Evolutionary conservation across 352 stramenopile species (phyloP).

Genomic region (Elongisporangium senticosum): DNA sequence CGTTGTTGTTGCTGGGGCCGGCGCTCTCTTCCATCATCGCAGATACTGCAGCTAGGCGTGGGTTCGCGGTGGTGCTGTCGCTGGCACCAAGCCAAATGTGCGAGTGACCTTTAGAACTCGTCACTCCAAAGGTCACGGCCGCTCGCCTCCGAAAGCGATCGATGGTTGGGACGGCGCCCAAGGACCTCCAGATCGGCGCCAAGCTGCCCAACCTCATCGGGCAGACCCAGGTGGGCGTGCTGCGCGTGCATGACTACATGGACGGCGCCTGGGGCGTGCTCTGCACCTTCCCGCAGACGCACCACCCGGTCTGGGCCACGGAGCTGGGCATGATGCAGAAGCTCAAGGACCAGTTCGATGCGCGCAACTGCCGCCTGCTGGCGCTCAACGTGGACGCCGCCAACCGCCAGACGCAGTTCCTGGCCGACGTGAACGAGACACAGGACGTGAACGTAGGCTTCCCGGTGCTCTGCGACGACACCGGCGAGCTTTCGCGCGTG

Average conservation of each 20-base stretch:
- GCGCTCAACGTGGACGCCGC: conserved; percentile 38
- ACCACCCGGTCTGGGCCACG: conserved; percentile 72
- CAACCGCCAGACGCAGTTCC: conserved; percentile 41
- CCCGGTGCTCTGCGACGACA: conserved; percentile 60
- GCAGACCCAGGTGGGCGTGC: conserved; percentile 60
- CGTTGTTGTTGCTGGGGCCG: conserved; percentile 3
- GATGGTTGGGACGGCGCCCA: conserved; percentile 14
- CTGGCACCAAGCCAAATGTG: too few species aligned
- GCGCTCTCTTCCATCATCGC: conserved; percentile 1
- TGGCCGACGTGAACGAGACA: conserved; percentile 75
- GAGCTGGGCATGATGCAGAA: conserved; percentile 79
- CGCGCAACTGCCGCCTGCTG: conserved; percentile 64
- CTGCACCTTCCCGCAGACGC: conserved; percentile 61
- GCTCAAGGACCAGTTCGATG: conserved; percentile 71
- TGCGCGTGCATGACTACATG: conserved; percentile 72
- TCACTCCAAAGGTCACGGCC: conserved; percentile 17
- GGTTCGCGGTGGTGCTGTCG: neutral
- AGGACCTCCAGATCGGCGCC: conserved; percentile 54
- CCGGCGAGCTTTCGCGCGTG: conserved; percentile 50
- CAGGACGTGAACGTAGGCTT: conserved; percentile 76
- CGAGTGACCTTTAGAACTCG: neutral
- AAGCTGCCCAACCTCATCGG: conserved; percentile 72
- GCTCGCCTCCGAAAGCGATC: conserved; percentile 15
- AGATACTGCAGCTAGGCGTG: neutral
- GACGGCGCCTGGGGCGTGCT: conserved; percentile 63